Base-by-base conservation (phyloP, 768 basidiomycete genomes). In the Dioszegia crocea region DNA sequence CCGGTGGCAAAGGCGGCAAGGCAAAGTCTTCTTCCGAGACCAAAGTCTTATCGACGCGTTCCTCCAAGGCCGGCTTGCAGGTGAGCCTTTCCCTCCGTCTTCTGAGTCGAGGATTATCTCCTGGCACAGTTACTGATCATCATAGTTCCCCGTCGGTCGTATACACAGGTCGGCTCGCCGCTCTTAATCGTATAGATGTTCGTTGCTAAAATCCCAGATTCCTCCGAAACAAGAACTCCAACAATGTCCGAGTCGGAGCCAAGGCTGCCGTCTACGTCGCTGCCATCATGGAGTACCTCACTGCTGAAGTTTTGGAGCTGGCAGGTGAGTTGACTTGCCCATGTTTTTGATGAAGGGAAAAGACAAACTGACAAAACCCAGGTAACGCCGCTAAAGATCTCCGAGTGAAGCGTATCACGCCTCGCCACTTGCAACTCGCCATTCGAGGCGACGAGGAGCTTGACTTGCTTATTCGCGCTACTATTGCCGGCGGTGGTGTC, bases 401-500 rank as follows among this genome's bases (percentile, higher is more conserved):
- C n/a, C 85, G 88, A 49, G 91, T 94, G 46, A 97, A 96, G 78
- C 90, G 93, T 77, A 93, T 98, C 75, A 94, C 91, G 0, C 93
- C 93, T 17, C 87, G 93, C 67, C 93, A 98, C 79, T 78, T 97
- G 64, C 93, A 96, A 77, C 84, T 96, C 27, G 93, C 93, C 26
- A 97, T 98, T 64, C 88, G 92, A 61, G 93, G 93, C 31, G 93
- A 98, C 77, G 92, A 96, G 77, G 93, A 97, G 73, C 86, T 97
- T n/a, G 93, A 97, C 75, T 87, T 85, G 17, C 85, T 98, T 59
- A 91, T 98, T 27, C 85, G 86, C 54, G 93, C 92, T 3, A 96
- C 93, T 3, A 94, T 96, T 68, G 90, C 92, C 12, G 78, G 78
- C 62, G 79, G 79, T 70, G 79, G 78, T 74, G 78, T 79, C 27